A percentile compares a stretch with the other conserved stretches of the same genome.
Conservation (phyloP, 768 basidiomycete species). For the Tricholomella constricta region DNA sequence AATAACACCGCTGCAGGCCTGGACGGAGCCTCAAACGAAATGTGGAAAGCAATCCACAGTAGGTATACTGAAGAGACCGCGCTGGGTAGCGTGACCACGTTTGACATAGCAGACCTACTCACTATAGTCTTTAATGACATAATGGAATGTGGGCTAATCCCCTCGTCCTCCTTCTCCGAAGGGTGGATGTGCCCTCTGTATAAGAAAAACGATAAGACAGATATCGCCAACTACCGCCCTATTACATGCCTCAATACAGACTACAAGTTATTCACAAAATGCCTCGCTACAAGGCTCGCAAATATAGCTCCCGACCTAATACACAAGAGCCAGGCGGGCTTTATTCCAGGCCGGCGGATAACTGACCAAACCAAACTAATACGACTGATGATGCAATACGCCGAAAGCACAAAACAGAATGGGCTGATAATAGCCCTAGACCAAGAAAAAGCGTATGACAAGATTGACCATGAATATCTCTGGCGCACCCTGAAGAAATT, state of each 20-base stretch:
- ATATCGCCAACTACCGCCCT: conserved; percentile 38
- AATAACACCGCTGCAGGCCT: neutral
- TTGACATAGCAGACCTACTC: too few relatives aligned
- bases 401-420: conserved; percentile 5
- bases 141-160: conserved; percentile 17
- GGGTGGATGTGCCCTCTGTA: conserved; percentile 43
- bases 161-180: conserved; percentile 18
- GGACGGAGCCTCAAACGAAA: neutral
- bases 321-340: conserved; percentile 3
- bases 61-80: too few relatives aligned
- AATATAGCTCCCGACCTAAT: neutral
- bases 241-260: conserved; percentile 39
- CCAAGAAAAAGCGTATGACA: too few relatives aligned
- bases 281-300: neutral
- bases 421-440: conserved; percentile 31
- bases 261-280: conserved; percentile 30
- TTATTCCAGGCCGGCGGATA: conserved; percentile 22
- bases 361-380: conserved; percentile 33
- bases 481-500: neutral
- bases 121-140: too few relatives aligned
- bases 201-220: conserved; percentile 35
- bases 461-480: conserved; percentile 6
- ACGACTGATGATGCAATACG: conserved; percentile 23
- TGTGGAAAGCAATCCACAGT: neutral
- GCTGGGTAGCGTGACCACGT: too few relatives aligned